Evolutionary conservation across 805 yeast genomes (phyloP).

Genomic region (Saturnispora dispora): DNA sequence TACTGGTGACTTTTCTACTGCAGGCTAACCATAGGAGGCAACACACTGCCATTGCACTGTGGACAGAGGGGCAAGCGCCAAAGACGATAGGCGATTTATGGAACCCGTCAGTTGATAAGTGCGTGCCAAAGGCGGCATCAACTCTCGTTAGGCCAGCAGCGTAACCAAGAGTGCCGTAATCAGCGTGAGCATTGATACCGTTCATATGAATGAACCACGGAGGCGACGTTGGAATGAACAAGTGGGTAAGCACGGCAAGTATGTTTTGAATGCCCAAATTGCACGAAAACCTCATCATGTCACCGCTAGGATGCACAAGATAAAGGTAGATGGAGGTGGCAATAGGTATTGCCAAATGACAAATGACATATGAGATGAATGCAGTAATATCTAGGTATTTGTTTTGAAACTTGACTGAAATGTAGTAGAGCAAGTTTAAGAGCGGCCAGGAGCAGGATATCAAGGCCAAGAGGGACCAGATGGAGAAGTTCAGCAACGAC

Average conservation of each 20-base stretch:
- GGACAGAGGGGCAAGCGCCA: constrained; percentile 69
- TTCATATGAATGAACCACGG: constrained; percentile 63
- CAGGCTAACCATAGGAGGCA: not conserved
- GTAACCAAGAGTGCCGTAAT: constrained; percentile 56
- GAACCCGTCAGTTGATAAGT: constrained; percentile 51
- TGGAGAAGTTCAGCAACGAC: not conserved
- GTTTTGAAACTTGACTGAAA: constrained; percentile 30
- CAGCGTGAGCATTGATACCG: constrained; percentile 45
- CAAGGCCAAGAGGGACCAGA: not conserved
- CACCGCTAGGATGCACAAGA: constrained; percentile 60
- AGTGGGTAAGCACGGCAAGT: constrained; percentile 50
- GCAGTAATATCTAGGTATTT: constrained; percentile 45
- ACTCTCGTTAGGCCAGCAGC: constrained; percentile 64
- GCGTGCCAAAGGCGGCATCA: constrained; percentile 55
- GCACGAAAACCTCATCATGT: constrained; percentile 42
- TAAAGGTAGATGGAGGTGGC: constrained; percentile 54
- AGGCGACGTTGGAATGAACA: constrained; percentile 60
- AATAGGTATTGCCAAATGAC: constrained; percentile 54
- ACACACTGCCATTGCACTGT: constrained; percentile 55
- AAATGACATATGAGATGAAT: constrained; percentile 53
- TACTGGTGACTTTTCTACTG: not conserved
- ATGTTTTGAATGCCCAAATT: constrained; percentile 54
- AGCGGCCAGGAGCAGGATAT: constrained; percentile 33
- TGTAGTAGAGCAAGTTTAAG: constrained; percentile 36
- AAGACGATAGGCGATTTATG: constrained; percentile 62